Evolutionary conservation across 768 basidiomycete genomes (phyloP), one percentile per base, ranked within the genome.

Genomic region (Chalciporus sphaerocephalus): DNA sequence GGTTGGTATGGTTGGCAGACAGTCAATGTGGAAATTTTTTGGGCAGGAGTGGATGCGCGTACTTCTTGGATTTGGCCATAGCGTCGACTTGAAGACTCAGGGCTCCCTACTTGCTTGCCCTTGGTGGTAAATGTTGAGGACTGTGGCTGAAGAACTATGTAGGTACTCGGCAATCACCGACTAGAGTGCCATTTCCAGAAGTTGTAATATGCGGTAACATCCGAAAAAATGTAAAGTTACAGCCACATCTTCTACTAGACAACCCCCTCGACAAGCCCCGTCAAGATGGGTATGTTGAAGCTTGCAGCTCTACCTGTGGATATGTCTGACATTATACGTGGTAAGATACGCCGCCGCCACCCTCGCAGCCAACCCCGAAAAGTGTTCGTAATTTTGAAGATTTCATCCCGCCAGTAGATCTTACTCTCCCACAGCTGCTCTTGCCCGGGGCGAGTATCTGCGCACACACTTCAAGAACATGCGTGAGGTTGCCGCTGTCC

Each of bases 381-480:
- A 91, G 79, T 89, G 91, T 94, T 55, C 48, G 85, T 78, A 34
- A 34, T 36, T 52, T 37, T n/a, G 12, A 7, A 32, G 30, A 32
- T 20, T 32, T 8, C 13, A 34, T 21, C 17, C 37, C 22, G 23
- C 16, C 13, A 0, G 23, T 42, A 25, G 38, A 54, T 56, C 42
- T 56, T 35, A 56, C 13, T 8, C 5, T 30, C 30, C 7, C 66
- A 32, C 68, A 95, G 92, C 90, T 68, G 84, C 94, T 62, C 87
- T 81, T 63, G 87, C 94, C 48, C 87, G 88, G 62, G 93, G 93
- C 61, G 92, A 95, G 76, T 93, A 97, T 80, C 83, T 96, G 65
- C 90, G 94, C 61, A 98, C 96, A 38, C 95, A 97, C 77, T 99
- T 96, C 85, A 99, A 99, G 87, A 99, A 98, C 82, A 98, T 96